A percentile compares a stretch with the other conserved stretches of the same genome.
phyloP scores from a whole-genome alignment of 2,329 filamentous ascomycete genomes.

The Aureobasidium sp. region DNA sequence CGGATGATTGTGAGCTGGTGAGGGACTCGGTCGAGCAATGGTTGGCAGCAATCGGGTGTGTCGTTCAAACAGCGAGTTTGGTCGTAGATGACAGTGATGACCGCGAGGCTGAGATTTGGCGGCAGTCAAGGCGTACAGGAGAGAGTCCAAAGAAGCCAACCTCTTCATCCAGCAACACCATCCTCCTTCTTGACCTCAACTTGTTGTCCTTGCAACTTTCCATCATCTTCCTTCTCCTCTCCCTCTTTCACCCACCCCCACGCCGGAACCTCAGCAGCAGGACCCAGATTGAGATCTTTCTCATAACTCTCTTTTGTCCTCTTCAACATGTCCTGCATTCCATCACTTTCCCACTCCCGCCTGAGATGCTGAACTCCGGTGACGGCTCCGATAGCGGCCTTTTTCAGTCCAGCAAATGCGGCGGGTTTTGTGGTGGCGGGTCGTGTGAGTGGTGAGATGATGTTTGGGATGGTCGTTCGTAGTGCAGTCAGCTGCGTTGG shows the following conservation, averaged over 20 bases:
- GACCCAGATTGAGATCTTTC: conserved; percentile 28
- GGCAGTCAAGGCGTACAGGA: neutral
- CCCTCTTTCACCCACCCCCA: conserved; percentile 5
- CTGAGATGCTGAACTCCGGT: conserved; percentile 30
- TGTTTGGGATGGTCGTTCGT: conserved; percentile 33
- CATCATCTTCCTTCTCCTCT: neutral
- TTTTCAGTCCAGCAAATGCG: conserved; percentile 30
- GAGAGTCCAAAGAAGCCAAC: neutral
- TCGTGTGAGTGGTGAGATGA: conserved; percentile 32
- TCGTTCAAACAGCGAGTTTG: neutral
- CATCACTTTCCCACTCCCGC: conserved; percentile 28
- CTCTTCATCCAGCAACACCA: neutral
- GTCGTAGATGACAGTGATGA: neutral
- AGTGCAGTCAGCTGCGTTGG: conserved; percentile 31
- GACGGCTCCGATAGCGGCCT: conserved; percentile 27
- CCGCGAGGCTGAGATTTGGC: no score
- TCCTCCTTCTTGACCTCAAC: neutral
- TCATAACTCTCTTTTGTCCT: conserved; percentile 28
- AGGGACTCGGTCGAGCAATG: neutral
- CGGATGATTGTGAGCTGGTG: neutral
- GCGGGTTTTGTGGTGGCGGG: conserved; percentile 21
- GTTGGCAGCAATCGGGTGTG: neutral
- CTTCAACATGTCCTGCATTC: conserved; percentile 27
- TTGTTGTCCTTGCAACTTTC: neutral
- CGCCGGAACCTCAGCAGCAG: conserved; percentile 17